Evolutionary conservation across 73 alveolate species (phyloP).

Genomic region (Paramecium sonneborni): DNA sequence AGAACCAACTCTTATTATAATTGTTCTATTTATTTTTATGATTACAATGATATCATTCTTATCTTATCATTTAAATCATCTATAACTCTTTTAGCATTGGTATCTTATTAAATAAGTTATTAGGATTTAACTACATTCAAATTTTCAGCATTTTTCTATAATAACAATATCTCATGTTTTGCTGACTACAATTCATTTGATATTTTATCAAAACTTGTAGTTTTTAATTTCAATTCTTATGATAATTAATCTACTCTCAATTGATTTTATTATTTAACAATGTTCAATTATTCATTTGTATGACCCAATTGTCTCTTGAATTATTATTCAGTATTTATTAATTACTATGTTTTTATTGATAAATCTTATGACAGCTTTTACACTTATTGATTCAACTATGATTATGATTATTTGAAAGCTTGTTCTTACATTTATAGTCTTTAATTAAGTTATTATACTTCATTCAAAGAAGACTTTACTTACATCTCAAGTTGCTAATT

Average conservation of each 20-base stretch:
- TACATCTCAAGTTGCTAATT: too few species aligned
- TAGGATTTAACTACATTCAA: background rate
- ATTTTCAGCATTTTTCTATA: background rate
- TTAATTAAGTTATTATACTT: too few species aligned
- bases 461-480: too few species aligned
- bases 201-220: background rate
- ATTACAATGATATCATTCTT: background rate
- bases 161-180: background rate
- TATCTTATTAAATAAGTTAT: background rate
- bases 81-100: slow-evolving; percentile 6
- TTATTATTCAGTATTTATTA: background rate
- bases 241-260: background rate
- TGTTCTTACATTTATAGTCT: too few species aligned
- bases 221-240: background rate
- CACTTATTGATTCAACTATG: background rate
- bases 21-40: background rate
- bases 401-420: background rate
- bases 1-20: background rate
- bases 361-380: background rate
- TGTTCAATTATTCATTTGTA: background rate
- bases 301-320: background rate
- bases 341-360: background rate
- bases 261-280: slow-evolving; percentile 1
- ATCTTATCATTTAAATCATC: slow-evolving; percentile 5
- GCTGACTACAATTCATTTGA: background rate